A percentile compares a stretch with the other conserved stretches of the same genome.
Conservation (phyloP, 2,329 filamentous ascomycete genomes). For the Ambrosiella xylebori region DNA sequence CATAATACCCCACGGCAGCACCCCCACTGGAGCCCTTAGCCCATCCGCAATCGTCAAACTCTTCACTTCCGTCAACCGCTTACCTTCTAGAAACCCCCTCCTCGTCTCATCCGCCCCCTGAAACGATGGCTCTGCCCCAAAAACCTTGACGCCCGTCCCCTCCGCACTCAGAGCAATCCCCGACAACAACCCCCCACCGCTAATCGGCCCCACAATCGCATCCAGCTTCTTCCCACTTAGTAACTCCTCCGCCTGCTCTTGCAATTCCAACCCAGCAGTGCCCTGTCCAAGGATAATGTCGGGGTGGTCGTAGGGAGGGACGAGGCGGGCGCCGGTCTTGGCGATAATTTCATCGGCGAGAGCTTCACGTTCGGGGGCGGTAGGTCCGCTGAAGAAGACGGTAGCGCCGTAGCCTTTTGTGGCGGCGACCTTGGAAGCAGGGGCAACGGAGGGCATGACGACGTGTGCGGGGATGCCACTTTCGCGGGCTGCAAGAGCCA, state of each 20-base stretch:
- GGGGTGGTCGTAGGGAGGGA: slow-evolving; percentile 85
- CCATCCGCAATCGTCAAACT: slow-evolving; percentile 79
- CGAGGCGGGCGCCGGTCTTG: slow-evolving; percentile 56
- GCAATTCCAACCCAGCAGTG: slow-evolving; percentile 70
- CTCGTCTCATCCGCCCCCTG: slow-evolving; percentile 72
- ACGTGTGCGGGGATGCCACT: slow-evolving; percentile 66
- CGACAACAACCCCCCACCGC: slow-evolving; percentile 74
- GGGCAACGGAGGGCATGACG: slow-evolving; percentile 78
- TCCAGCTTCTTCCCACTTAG: slow-evolving; percentile 32
- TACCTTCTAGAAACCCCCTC: slow-evolving; percentile 47
- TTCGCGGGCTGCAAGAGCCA: slow-evolving; percentile 65
- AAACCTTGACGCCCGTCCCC: slow-evolving; percentile 57
- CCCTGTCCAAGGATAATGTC: slow-evolving; percentile 87
- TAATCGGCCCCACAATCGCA: slow-evolving; percentile 66
- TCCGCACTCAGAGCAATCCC: slow-evolving; percentile 64
- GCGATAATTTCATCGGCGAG: slow-evolving; percentile 50
- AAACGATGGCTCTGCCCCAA: slow-evolving; percentile 71
- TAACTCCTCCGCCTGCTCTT: slow-evolving; percentile 48
- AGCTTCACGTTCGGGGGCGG: slow-evolving; percentile 63
- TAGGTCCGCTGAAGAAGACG: slow-evolving; percentile 69
- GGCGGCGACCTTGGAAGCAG: slow-evolving; percentile 71
- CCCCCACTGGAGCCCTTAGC: slow-evolving; percentile 64
- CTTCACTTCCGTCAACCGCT: slow-evolving; percentile 49
- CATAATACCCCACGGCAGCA: slow-evolving; percentile 61
- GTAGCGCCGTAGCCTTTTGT: slow-evolving; percentile 61